Base-by-base conservation (phyloP, 768 basidiomycete species). In the Tephrocybe sp. region DNA sequence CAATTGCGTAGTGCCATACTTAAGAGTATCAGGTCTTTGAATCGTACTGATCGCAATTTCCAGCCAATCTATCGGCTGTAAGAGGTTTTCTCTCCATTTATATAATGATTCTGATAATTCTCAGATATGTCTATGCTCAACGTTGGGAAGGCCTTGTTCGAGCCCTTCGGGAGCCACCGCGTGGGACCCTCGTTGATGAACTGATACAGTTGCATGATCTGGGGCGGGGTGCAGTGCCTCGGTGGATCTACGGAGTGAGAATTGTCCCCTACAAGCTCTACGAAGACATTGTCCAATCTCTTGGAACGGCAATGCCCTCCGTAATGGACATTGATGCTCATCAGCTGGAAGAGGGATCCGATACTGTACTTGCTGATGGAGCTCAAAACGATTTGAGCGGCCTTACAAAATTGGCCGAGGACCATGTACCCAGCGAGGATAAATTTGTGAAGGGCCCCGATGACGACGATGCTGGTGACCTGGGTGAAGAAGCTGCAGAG, bases 111-210 rank as follows among this genome's bases (percentile, higher is more conserved):
- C 24, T 26, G 22, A 5, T 34, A 16, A 8, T 31, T 18, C 3
- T 19, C 22, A 64, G 60, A 2, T 64, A 58, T 45, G 59, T 63
- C 5, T 57, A 54, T 32, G 61, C 66, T 30, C 44, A 47, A 16
- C 18, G 9, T 15, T 73, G 72, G 72, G 44, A 47, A 0, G 48
- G 54, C 21, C 39, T 74, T 16, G 56, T 56, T 6, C 27, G 43
- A 6, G 59, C 58, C 12, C 51, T 69, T 9, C 62, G 53, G 7
- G 39, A 43, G 9, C 56, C 58, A 6, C 44, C 49, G 2, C 49
- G 24, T 4, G 44, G 51, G 6, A 47, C 53, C 7, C 40, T 57
- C 5, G 44, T 56, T 16, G 66, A 69, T 44, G 62, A 64, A 30
- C 50, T 68, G 51, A 28, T 66, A 26, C 55, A 68, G 40, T 40